Evolutionary conservation across 805 yeast species (phyloP).

Genomic region (Saccharomyces kudriavzevii): DNA sequence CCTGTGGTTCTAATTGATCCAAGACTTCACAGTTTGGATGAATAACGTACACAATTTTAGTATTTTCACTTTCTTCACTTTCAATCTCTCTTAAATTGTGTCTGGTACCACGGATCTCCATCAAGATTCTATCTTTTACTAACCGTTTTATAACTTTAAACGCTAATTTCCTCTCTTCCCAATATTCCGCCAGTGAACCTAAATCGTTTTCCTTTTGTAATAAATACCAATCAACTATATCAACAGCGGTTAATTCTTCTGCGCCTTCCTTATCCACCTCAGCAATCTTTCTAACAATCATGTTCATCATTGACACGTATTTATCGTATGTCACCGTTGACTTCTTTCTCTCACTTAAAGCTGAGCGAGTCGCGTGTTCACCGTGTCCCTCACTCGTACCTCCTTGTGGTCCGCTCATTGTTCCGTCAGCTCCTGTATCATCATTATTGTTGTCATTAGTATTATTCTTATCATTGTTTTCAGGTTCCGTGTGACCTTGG

Average conservation of each 20-base stretch:
- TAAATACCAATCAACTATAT: conserved; percentile 75
- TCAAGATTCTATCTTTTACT: conserved; percentile 74
- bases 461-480: conserved; percentile 9
- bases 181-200: conserved; percentile 59
- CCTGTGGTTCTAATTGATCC: conserved; percentile 32
- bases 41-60: conserved; percentile 40
- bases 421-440: conserved; percentile 9
- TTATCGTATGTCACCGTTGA: conserved; percentile 73
- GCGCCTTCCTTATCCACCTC: conserved; percentile 44
- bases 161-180: conserved; percentile 61
- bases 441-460: conserved; percentile 5
- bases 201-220: conserved; percentile 63
- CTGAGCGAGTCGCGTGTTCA: conserved; percentile 4
- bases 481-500: conserved; percentile 10
- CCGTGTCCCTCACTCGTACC: not conserved
- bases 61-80: conserved; percentile 23
- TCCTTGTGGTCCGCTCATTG: conserved; percentile 1
- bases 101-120: conserved; percentile 49
- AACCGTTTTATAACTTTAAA: conserved; percentile 74
- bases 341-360: conserved; percentile 28
- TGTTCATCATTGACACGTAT: conserved; percentile 75
- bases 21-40: conserved; percentile 82
- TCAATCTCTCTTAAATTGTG: conserved; percentile 37
- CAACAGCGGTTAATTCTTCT: conserved; percentile 59
- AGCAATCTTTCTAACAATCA: conserved; percentile 59